phyloP scores from a whole-genome alignment of 139 green algal genomes.

The Edaphochlamys debaryana region DNA sequence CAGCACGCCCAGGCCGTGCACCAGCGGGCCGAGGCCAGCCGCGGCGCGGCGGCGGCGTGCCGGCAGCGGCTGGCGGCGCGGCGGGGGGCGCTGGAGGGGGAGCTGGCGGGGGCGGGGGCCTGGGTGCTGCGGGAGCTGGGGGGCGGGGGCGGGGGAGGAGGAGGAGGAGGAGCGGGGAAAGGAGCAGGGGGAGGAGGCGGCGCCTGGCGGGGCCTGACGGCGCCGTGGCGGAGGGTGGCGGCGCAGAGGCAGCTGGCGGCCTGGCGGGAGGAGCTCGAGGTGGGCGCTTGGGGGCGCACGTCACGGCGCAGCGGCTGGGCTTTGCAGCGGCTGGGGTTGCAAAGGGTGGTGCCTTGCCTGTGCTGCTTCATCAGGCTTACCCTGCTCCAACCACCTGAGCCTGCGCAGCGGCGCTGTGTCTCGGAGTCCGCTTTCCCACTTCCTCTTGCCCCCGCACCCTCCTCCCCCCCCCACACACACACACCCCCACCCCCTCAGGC shows the following conservation, averaged over 20 bases:
- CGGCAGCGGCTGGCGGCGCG: background rate
- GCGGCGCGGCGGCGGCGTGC: background rate
- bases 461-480: no score
- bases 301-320: no score
- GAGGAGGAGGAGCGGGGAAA: background rate
- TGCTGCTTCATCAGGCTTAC: no score
- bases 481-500: background rate
- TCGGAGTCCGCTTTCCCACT: no score
- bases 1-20: background rate
- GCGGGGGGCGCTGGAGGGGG: background rate
- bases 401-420: no score
- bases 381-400: no score
- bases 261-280: conserved; percentile 27
- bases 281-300: no score
- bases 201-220: no score
- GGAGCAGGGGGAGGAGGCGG: no score
- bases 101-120: background rate
- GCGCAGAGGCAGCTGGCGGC: background rate
- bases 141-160: background rate
- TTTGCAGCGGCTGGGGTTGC: no score
- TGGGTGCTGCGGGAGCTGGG: background rate
- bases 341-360: no score
- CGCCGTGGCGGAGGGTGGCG: background rate
- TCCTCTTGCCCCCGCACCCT: no score
- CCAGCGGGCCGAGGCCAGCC: background rate